Evolutionary conservation across 495 filamentous ascomycete species (phyloP).

Genomic region (Zalerion maritima): DNA sequence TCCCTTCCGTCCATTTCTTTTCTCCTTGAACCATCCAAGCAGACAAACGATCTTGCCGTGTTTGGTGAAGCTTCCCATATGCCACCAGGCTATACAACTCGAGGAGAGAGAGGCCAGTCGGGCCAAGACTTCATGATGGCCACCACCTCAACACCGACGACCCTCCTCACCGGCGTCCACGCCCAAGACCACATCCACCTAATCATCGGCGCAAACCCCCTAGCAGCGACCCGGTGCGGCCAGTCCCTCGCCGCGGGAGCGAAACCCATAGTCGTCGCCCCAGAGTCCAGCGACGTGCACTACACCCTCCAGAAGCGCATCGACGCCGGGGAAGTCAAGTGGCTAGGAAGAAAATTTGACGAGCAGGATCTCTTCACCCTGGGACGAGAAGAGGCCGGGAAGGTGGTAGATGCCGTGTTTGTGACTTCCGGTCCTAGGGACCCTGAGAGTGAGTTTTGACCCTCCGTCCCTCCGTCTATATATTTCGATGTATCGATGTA

Average conservation of each 20-base stretch:
- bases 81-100: too few species aligned
- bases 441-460: slow-evolving; percentile 29
- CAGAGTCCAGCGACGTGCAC: slow-evolving; percentile 47
- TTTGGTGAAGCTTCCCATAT: too few species aligned
- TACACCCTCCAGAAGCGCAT: slow-evolving; percentile 60
- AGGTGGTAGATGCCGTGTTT: slow-evolving; percentile 83
- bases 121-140: not conserved
- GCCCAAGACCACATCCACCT: slow-evolving; percentile 67
- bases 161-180: slow-evolving; percentile 67
- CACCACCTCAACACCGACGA: slow-evolving; percentile 12
- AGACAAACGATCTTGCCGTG: too few species aligned
- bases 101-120: too few species aligned
- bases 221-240: slow-evolving; percentile 68
- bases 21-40: too few species aligned
- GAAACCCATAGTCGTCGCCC: slow-evolving; percentile 68
- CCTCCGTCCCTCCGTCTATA: not conserved
- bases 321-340: slow-evolving; percentile 54
- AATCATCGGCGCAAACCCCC: slow-evolving; percentile 70
- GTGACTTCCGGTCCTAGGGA: slow-evolving; percentile 52
- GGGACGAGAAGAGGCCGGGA: slow-evolving; percentile 64
- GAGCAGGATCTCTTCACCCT: slow-evolving; percentile 63
- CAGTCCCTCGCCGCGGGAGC: slow-evolving; percentile 81
- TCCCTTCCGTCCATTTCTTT: too few species aligned
- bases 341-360: slow-evolving; percentile 52
- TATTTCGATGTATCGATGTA: too few species aligned